phyloP scores from a whole-genome alignment of 768 basidiomycete species.

The Trametes villosa region DNA sequence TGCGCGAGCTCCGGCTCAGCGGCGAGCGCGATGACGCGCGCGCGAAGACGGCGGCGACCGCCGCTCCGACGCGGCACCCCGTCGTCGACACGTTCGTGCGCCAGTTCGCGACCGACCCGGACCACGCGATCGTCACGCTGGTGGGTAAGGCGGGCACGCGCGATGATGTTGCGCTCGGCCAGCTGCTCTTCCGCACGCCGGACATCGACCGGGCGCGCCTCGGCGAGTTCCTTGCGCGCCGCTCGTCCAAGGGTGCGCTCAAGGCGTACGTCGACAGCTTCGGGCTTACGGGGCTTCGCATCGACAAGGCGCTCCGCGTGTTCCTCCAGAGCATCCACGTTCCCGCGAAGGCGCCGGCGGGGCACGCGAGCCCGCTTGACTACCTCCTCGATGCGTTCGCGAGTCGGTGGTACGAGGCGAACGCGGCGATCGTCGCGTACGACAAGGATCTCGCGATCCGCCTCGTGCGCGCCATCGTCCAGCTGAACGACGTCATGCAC shows the following conservation, averaged over 20 bases:
- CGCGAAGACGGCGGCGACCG: slow-evolving; percentile 44
- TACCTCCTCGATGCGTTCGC: slow-evolving; percentile 85
- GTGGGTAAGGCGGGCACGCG: slow-evolving; percentile 60
- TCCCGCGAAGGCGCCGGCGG: slow-evolving; percentile 47
- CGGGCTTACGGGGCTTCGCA: slow-evolving; percentile 77
- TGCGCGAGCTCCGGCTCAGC: slow-evolving; percentile 69
- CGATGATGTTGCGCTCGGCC: slow-evolving; percentile 75
- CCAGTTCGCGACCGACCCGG: slow-evolving; percentile 81
- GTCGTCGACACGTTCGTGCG: slow-evolving; percentile 74
- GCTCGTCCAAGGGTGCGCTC: slow-evolving; percentile 74
- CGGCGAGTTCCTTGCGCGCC: slow-evolving; percentile 81
- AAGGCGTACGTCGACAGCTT: slow-evolving; percentile 89
- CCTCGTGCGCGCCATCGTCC: slow-evolving; percentile 80
- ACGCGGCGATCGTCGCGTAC: slow-evolving; percentile 74
- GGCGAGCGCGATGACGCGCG: slow-evolving; percentile 70
- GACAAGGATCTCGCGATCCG: slow-evolving; percentile 80
- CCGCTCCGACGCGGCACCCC: slow-evolving; percentile 55
- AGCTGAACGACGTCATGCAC: slow-evolving; percentile 89
- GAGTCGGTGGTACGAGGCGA: slow-evolving; percentile 88
- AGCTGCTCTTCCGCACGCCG: slow-evolving; percentile 77
- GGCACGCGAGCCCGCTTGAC: slow-evolving; percentile 55
- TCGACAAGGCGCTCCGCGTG: slow-evolving; percentile 88
- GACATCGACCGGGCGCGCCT: slow-evolving; percentile 84
- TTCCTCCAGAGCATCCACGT: slow-evolving; percentile 84
- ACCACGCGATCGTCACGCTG: slow-evolving; percentile 73